A percentile compares a stretch with the other conserved stretches of the same genome.
Conservation (phyloP, 441 rosid genomes). For the Erodium texanum region DNA sequence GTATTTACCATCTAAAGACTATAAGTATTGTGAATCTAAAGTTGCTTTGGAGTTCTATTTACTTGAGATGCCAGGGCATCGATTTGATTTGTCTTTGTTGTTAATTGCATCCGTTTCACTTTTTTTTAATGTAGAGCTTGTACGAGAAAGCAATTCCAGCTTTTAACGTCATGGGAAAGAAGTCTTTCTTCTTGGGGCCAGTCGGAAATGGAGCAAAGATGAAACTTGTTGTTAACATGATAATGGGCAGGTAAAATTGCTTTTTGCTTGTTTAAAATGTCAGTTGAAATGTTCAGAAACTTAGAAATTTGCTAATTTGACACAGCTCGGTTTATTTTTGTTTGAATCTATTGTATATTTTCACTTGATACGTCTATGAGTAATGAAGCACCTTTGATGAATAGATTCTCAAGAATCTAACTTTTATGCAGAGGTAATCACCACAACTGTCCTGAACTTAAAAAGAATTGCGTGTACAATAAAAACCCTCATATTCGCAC, state of each 20-base stretch:
- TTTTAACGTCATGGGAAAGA: slow-evolving; percentile 74
- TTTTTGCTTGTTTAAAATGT: neutral
- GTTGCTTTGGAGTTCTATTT: neutral
- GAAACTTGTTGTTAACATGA: slow-evolving; percentile 91
- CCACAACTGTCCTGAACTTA: too few species aligned
- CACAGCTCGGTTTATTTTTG: too few species aligned
- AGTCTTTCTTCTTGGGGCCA: slow-evolving; percentile 71
- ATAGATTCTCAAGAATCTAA: too few species aligned
- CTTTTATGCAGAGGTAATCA: too few species aligned
- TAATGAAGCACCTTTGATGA: too few species aligned
- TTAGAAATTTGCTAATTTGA: neutral
- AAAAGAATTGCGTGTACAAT: too few species aligned
- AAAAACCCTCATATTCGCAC: too few species aligned
- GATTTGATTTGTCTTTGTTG: neutral
- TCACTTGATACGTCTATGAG: too few species aligned
- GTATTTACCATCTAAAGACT: too few species aligned
- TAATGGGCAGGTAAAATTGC: slow-evolving; percentile 74
- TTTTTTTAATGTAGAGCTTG: slow-evolving; percentile 33
- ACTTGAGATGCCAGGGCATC: neutral
- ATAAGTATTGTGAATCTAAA: neutral
- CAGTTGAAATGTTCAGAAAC: too few species aligned
- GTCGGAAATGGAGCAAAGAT: slow-evolving; percentile 91
- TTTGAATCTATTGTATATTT: too few species aligned
- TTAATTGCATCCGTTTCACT: slow-evolving; percentile 10
- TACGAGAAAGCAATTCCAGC: slow-evolving; percentile 69